phyloP scores from a whole-genome alignment of 2,329 filamentous ascomycete genomes.

The Emmonsiellopsis sp. region DNA sequence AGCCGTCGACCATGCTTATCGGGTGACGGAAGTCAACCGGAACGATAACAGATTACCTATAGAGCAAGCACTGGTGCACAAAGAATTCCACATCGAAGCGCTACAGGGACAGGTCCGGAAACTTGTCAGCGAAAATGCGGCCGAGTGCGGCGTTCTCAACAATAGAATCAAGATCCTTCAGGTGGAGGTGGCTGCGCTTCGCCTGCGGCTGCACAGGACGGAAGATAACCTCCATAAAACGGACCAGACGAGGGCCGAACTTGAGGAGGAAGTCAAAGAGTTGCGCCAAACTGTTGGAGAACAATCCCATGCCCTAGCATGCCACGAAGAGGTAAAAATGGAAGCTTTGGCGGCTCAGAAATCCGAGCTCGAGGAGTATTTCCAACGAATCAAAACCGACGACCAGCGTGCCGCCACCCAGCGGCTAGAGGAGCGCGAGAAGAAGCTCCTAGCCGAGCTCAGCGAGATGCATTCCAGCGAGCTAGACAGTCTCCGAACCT shows the following conservation, averaged over 20 bases:
- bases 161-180: neutral
- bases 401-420: neutral
- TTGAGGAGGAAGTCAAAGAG: neutral
- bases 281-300: neutral
- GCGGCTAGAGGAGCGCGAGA: neutral
- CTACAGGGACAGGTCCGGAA: neutral
- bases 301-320: neutral
- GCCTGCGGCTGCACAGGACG: neutral
- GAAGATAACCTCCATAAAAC: neutral
- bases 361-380: neutral
- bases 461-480: neutral
- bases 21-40: neutral
- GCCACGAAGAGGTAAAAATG: neutral
- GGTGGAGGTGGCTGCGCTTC: neutral
- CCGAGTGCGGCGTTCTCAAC: neutral
- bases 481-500: neutral
- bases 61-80: neutral
- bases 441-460: neutral
- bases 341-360: neutral
- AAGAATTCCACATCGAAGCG: conserved; percentile 2
- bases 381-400: neutral
- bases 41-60: neutral
- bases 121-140: neutral
- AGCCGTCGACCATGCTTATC: neutral
- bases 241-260: neutral